Evolutionary conservation across 768 basidiomycete species (phyloP).

Genomic region (Phaeolepiota aurea): DNA sequence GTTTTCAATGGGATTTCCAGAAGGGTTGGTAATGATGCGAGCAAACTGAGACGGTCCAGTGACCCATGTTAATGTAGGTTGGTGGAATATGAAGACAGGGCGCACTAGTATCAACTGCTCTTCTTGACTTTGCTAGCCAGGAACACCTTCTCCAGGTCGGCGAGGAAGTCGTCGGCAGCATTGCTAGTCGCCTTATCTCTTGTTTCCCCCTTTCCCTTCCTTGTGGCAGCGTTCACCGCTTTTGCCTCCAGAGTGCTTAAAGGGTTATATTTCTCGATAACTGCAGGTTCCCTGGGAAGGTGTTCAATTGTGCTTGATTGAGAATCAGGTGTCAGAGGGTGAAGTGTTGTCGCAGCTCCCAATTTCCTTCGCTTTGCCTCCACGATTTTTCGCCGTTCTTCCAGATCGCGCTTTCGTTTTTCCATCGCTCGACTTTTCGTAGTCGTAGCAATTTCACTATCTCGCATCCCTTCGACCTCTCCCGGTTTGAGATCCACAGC

Average conservation of each 20-base stretch:
- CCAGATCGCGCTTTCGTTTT: slow-evolving; percentile 68
- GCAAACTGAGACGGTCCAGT: too few species aligned
- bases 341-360: slow-evolving; percentile 6
- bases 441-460: slow-evolving; percentile 17
- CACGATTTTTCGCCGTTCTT: slow-evolving; percentile 52
- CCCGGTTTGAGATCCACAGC: slow-evolving; percentile 57
- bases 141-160: slow-evolving; percentile 58
- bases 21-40: not conserved
- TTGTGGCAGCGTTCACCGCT: slow-evolving; percentile 5
- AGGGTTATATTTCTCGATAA: not conserved
- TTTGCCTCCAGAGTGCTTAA: not conserved
- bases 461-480: slow-evolving; percentile 72
- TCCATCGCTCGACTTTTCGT: slow-evolving; percentile 51
- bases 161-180: slow-evolving; percentile 59
- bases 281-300: too few species aligned
- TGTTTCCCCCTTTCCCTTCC: slow-evolving; percentile 15
- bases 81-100: too few species aligned
- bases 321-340: not conserved
- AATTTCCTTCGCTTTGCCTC: slow-evolving; percentile 64
- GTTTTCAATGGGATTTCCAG: too few species aligned
- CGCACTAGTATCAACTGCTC: slow-evolving; percentile 2
- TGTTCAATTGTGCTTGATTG: not conserved
- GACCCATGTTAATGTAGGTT: too few species aligned
- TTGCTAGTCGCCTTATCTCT: slow-evolving; percentile 10
- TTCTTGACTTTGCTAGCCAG: slow-evolving; percentile 23